phyloP scores from a whole-genome alignment of 768 basidiomycete genomes.

The Hemileccinum impolitum region DNA sequence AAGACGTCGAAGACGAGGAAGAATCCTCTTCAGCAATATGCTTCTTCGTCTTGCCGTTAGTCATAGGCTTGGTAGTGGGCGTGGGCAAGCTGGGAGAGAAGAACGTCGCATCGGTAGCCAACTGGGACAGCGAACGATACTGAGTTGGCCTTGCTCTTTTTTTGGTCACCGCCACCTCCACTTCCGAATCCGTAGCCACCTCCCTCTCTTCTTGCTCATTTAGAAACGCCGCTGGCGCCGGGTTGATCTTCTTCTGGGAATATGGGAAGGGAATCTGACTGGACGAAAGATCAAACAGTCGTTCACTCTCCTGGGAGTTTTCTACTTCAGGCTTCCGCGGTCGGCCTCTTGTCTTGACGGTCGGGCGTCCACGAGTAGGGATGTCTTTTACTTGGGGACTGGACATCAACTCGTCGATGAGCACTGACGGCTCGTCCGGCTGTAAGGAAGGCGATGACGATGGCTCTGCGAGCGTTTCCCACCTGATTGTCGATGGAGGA shows the following conservation, averaged over 20 bases:
- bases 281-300: conserved; percentile 50
- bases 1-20: conserved; percentile 40
- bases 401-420: conserved; percentile 33
- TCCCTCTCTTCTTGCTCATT: conserved; percentile 38
- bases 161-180: conserved; percentile 14
- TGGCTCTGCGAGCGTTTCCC: conserved; percentile 31
- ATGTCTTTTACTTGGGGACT: conserved; percentile 19
- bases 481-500: conserved; percentile 17
- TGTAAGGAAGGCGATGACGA: conserved; percentile 27
- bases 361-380: neutral
- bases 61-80: conserved; percentile 29
- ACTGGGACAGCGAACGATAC: conserved; percentile 52
- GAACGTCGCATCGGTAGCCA: conserved; percentile 35
- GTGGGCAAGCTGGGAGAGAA: conserved; percentile 37
- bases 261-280: conserved; percentile 55
- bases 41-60: conserved; percentile 26
- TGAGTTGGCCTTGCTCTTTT: conserved; percentile 14
- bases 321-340: neutral
- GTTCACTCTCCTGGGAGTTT: conserved; percentile 8
- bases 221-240: neutral
- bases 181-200: conserved; percentile 21
- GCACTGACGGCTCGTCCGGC: conserved; percentile 25
- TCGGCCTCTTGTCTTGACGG: conserved; percentile 10
- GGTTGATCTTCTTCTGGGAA: conserved; percentile 38
- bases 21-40: conserved; percentile 20